Evolutionary conservation across 129 eudicot species (phyloP).

Genomic region (Arctium minus): DNA sequence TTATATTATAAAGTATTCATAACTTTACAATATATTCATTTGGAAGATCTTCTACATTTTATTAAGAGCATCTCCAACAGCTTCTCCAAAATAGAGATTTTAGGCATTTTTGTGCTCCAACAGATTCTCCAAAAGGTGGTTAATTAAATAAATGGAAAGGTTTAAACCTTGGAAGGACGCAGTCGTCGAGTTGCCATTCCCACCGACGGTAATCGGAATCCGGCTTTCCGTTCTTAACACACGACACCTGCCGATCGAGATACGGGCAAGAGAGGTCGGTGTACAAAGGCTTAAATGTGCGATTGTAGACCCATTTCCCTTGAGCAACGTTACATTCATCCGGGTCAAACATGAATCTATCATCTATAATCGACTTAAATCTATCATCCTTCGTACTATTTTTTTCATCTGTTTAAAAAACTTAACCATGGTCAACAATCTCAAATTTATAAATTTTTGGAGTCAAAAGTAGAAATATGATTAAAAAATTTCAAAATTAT

Average conservation of each 20-base stretch:
- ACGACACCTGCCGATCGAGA: slow-evolving; percentile 77
- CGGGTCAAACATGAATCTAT: slow-evolving; percentile 71
- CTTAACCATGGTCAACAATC: not conserved
- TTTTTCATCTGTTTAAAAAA: slow-evolving; percentile 37
- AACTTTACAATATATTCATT: not conserved
- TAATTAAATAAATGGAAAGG: not conserved
- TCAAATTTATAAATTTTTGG: not conserved
- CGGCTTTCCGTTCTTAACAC: slow-evolving; percentile 71
- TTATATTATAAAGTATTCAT: not conserved
- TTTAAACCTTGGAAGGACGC: slow-evolving; percentile 75
- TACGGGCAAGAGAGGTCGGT: slow-evolving; percentile 76
- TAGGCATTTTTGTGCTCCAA: too few relatives aligned
- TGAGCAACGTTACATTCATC: slow-evolving; percentile 58
- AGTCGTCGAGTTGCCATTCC: slow-evolving; percentile 98
- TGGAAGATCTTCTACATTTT: too few relatives aligned
- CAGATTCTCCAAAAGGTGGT: not conserved
- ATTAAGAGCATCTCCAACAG: too few relatives aligned
- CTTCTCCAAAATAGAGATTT: too few relatives aligned
- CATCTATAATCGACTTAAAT: slow-evolving; percentile 48
- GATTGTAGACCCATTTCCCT: slow-evolving; percentile 88
- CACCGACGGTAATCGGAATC: slow-evolving; percentile 72
- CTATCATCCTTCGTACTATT: slow-evolving; percentile 16
- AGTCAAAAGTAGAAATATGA: not conserved
- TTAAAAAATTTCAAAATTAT: too few relatives aligned
- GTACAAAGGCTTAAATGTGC: slow-evolving; percentile 69